A percentile compares a stretch with the other conserved stretches of the same genome.
Conservation (phyloP, 148 eudicot genomes). For the Rhododendron henanense region DNA sequence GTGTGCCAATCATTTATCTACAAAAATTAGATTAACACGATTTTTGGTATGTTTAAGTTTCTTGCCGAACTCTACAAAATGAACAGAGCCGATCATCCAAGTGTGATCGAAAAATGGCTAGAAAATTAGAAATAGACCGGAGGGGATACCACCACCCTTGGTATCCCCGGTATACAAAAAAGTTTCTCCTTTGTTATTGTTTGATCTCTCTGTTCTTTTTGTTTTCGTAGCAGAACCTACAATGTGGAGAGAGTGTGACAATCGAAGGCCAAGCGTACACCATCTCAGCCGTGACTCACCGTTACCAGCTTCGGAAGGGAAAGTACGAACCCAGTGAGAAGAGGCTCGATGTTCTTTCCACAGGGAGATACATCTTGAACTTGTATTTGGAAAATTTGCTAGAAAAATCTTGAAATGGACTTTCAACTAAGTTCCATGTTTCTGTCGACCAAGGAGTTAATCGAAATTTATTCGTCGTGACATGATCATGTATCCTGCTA, state of each 20-base stretch:
- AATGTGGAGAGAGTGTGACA: constrained; percentile 89
- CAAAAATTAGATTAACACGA: too few relatives aligned
- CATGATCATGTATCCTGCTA: neutral
- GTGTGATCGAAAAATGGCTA: too few relatives aligned
- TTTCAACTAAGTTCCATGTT: neutral
- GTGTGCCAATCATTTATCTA: too few relatives aligned
- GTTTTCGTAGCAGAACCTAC: constrained; percentile 55
- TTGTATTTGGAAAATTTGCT: constrained; percentile 68
- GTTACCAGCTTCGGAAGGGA: constrained; percentile 86
- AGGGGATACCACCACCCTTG: too few relatives aligned
- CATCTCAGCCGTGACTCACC: constrained; percentile 80
- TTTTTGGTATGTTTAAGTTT: too few relatives aligned
- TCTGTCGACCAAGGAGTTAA: neutral
- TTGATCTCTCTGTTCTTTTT: neutral
- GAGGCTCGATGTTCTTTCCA: constrained; percentile 83
- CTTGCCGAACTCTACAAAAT: too few relatives aligned
- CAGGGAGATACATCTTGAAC: constrained; percentile 88
- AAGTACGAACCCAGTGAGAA: constrained; percentile 89
- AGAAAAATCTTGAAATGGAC: constrained; percentile 52
- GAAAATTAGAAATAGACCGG: too few relatives aligned
- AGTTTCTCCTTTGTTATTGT: neutral
- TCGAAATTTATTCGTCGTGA: neutral
- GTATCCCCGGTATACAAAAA: too few relatives aligned
- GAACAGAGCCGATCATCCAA: too few relatives aligned
- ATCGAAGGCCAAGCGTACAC: constrained; percentile 89